A percentile compares a stretch with the other conserved stretches of the same genome.
These are phyloP conservation scores for Coniosporium apollinis DNA, from an alignment of 495 filamentous ascomycete species.

Conservation along the genomic window DNA sequence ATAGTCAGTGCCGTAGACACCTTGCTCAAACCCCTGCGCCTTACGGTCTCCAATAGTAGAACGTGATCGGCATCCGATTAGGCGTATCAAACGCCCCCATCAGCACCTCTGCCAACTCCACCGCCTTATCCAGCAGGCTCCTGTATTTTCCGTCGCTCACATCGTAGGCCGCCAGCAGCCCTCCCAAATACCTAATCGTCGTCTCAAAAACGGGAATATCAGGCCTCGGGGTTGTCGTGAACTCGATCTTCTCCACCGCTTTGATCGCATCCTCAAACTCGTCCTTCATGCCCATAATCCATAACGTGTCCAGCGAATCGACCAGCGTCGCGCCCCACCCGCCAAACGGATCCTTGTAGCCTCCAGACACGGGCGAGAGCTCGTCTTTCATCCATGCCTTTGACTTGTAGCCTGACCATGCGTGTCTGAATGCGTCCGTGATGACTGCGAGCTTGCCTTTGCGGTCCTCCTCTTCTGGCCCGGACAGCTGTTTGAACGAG, in stretches of 20 bases:
- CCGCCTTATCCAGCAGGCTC: conserved; percentile 67
- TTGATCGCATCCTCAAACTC: conserved; percentile 80
- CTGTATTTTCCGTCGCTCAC: conserved; percentile 42
- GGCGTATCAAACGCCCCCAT: conserved; percentile 93
- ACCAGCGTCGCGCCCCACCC: conserved; percentile 93
- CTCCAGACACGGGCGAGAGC: conserved; percentile 23
- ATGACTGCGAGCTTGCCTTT: conserved; percentile 35
- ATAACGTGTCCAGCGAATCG: conserved; percentile 83
- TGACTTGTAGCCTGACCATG: conserved; percentile 25
- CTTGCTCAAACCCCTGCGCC: conserved; percentile 7
- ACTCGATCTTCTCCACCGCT: conserved; percentile 68
- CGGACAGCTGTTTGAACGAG: conserved; percentile 45
- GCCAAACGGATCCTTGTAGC: conserved; percentile 56
- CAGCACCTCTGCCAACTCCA: conserved; percentile 73
- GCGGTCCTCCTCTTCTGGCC: conserved; percentile 4
- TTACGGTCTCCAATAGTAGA: conserved; percentile 70
- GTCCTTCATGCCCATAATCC: conserved; percentile 84
- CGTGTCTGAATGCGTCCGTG: conserved; percentile 17
- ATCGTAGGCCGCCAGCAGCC: conserved; percentile 25
- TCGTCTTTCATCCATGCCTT: conserved; percentile 27
- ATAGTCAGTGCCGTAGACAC: conserved; percentile 2
- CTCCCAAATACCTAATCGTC: conserved; percentile 26
- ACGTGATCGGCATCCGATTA: conserved; percentile 83
- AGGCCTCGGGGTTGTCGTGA: conserved; percentile 46
- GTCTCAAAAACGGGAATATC: conserved; percentile 30